Evolutionary conservation across 1,139 yeast genomes (phyloP).

Genomic region (Candida sanyaensis): DNA sequence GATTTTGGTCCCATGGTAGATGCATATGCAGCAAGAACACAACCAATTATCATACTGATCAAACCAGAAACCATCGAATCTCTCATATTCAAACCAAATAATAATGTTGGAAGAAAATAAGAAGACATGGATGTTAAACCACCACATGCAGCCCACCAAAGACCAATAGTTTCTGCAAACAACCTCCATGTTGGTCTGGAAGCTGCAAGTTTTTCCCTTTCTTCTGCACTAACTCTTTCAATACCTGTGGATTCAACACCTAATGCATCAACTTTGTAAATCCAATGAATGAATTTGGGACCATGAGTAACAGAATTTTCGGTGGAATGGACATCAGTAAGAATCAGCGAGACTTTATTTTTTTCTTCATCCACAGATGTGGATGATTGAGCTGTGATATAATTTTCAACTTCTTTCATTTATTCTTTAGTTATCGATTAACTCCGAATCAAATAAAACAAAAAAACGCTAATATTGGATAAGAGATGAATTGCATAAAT

Average conservation of each 20-base stretch:
- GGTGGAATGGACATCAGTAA: background rate
- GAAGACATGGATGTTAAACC: conserved; percentile 44
- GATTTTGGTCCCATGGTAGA: conserved; percentile 43
- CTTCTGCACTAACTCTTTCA: conserved; percentile 29
- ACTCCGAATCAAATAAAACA: no score
- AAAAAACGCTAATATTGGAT: no score
- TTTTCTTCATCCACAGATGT: background rate
- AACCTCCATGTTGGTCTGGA: conserved; percentile 29
- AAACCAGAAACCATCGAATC: conserved; percentile 35
- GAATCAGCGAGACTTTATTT: background rate
- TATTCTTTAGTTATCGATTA: no score
- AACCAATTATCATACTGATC: conserved; percentile 33
- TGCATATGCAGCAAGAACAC: conserved; percentile 41
- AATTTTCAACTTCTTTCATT: background rate
- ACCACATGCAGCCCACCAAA: conserved; percentile 44
- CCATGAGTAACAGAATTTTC: background rate
- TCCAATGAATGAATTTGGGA: conserved; percentile 14
- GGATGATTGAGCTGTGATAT: background rate
- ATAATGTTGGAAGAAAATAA: conserved; percentile 34
- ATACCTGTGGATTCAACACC: conserved; percentile 36
- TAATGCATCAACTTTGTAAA: conserved; percentile 23
- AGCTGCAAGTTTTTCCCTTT: conserved; percentile 19
- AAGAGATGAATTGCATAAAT: no score
- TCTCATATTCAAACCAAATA: conserved; percentile 29
- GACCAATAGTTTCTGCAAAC: conserved; percentile 62